These are phyloP conservation scores for Ormosia semicastrata DNA, from an alignment of 306 rosid species.

Conservation along the genomic window DNA sequence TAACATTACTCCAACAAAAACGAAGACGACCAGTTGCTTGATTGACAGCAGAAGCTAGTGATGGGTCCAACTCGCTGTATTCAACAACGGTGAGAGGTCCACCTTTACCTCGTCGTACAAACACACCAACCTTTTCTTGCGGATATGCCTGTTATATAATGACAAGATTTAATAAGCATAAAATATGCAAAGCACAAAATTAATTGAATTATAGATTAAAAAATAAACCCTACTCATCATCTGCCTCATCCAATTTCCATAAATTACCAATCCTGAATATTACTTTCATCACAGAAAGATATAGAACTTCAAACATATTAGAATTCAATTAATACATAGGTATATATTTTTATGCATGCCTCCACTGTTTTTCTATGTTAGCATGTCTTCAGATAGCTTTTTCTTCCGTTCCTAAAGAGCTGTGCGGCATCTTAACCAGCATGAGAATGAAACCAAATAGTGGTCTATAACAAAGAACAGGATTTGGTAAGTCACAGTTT, in stretches of 20 bases:
- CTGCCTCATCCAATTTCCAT: constrained; percentile 9
- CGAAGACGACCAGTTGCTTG: constrained; percentile 97
- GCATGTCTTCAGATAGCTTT: not conserved
- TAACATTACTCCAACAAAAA: constrained; percentile 97
- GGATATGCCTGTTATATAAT: constrained; percentile 80
- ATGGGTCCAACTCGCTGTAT: constrained; percentile 82
- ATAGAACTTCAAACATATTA: not conserved
- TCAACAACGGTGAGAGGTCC: constrained; percentile 97
- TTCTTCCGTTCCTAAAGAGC: not conserved
- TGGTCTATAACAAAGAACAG: not conserved
- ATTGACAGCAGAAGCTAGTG: constrained; percentile 84
- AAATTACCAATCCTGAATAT: not conserved
- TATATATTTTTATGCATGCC: not conserved
- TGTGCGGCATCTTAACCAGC: not conserved
- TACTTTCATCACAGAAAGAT: not conserved
- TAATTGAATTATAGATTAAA: not conserved
- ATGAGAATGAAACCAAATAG: not conserved
- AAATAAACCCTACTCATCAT: not conserved
- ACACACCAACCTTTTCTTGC: constrained; percentile 98
- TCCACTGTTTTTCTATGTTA: not conserved
- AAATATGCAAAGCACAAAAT: not conserved
- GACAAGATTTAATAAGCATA: constrained; percentile 15
- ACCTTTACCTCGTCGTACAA: constrained; percentile 93
- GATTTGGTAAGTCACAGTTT: not conserved
- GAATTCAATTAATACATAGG: not conserved